These are phyloP conservation scores for Talaromyces stipitatus DNA, from an alignment of 495 filamentous ascomycete species.

Conservation along the genomic window DNA sequence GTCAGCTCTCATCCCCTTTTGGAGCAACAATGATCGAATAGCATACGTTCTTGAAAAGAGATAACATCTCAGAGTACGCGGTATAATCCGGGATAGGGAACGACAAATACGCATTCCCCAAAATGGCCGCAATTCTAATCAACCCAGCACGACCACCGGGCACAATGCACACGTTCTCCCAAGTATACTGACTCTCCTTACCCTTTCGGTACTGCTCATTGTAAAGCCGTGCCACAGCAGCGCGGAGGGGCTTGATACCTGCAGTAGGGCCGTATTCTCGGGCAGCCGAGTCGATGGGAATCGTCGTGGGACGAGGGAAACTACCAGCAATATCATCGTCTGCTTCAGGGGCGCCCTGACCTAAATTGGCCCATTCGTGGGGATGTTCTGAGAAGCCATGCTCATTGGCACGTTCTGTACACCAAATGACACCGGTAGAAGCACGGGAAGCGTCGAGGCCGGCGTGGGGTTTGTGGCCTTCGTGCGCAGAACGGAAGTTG, in stretches of 20 bases:
- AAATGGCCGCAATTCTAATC: conserved; percentile 87
- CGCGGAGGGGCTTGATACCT: conserved; percentile 82
- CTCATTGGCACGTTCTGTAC: conserved; percentile 72
- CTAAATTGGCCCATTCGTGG: conserved; percentile 81
- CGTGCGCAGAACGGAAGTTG: conserved; percentile 78
- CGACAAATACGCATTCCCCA: conserved; percentile 85
- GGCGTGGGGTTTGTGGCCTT: conserved; percentile 82
- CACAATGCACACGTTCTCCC: conserved; percentile 98
- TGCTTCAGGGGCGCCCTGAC: conserved; percentile 91
- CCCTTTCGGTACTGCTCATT: conserved; percentile 86
- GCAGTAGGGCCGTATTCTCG: conserved; percentile 92
- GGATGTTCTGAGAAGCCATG: conserved; percentile 79
- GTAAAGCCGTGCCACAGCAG: conserved; percentile 88
- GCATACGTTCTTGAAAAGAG: conserved; percentile 75
- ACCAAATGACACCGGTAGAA: conserved; percentile 80
- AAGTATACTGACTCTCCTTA: conserved; percentile 87
- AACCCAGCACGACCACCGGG: conserved; percentile 88
- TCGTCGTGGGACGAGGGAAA: conserved; percentile 75
- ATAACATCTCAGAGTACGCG: conserved; percentile 95
- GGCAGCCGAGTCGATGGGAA: conserved; percentile 67
- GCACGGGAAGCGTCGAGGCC: conserved; percentile 80
- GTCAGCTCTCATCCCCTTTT: not conserved
- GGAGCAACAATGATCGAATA: not conserved
- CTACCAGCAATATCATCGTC: conserved; percentile 88
- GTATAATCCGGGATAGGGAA: conserved; percentile 77